phyloP scores from a whole-genome alignment of 148 eudicot genomes.

The Vaccinium corymbosum region DNA sequence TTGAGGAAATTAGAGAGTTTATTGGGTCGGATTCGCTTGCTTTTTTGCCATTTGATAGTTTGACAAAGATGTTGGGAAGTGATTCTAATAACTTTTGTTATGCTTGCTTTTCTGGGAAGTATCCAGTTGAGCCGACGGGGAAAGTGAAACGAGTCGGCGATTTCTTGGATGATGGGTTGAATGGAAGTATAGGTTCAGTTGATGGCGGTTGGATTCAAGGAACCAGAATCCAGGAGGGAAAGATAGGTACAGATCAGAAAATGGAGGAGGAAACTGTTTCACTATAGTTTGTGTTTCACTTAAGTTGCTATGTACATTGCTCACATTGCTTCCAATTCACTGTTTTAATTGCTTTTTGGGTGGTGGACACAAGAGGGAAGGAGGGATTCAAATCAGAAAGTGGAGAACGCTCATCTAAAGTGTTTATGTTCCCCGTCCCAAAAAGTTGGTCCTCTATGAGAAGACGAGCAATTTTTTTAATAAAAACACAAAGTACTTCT shows the following conservation, averaged over 20 bases:
- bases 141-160: slow-evolving; percentile 61
- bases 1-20: slow-evolving; percentile 48
- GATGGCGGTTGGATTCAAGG: slow-evolving; percentile 40
- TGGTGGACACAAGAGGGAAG: not conserved
- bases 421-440: not conserved
- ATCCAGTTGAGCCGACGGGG: slow-evolving; percentile 63
- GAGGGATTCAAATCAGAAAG: not conserved
- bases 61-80: slow-evolving; percentile 46
- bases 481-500: too few relatives aligned
- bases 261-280: slow-evolving; percentile 7
- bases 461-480: too few relatives aligned
- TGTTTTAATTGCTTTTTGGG: not conserved
- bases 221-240: slow-evolving; percentile 25
- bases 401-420: not conserved
- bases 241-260: slow-evolving; percentile 4
- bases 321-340: not conserved
- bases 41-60: slow-evolving; percentile 56
- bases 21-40: slow-evolving; percentile 83
- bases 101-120: slow-evolving; percentile 83
- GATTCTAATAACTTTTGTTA: slow-evolving; percentile 61
- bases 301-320: not conserved
- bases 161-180: slow-evolving; percentile 44
- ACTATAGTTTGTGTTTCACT: slow-evolving; percentile 12
- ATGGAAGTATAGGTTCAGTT: slow-evolving; percentile 28
- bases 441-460: too few relatives aligned